A percentile compares a stretch with the other conserved stretches of the same genome.
These are phyloP conservation scores for Malassezia cuniculi DNA, from an alignment of 1,284 basidiomycete genomes.

Conservation along the genomic window DNA sequence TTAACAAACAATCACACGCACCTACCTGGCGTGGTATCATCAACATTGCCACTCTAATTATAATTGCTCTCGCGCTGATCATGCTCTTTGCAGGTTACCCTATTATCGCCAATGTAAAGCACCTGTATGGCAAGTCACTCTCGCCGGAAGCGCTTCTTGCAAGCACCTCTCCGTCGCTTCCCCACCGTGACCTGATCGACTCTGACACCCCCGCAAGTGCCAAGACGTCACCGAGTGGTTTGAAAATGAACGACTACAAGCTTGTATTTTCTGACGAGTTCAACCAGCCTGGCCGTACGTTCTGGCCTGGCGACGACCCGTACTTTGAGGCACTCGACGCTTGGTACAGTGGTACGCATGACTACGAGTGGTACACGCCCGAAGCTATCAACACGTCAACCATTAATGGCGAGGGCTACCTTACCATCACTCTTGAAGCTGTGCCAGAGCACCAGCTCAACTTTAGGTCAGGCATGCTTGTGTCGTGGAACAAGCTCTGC, in stretches of 20 bases:
- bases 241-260: conserved; percentile 21
- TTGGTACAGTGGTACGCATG: conserved; percentile 41
- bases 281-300: conserved; percentile 57
- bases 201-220: conserved; percentile 22
- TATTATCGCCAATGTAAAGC: conserved; percentile 25
- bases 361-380: conserved; percentile 46
- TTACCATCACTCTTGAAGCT: conserved; percentile 32
- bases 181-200: conserved; percentile 20
- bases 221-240: conserved; percentile 16
- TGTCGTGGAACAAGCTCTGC: conserved; percentile 45
- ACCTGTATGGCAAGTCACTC: conserved; percentile 16
- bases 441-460: conserved; percentile 29
- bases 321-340: conserved; percentile 42
- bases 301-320: conserved; percentile 45
- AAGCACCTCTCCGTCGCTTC: not conserved
- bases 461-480: conserved; percentile 43
- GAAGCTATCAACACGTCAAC: conserved; percentile 33
- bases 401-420: conserved; percentile 16
- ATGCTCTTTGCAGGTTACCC: conserved; percentile 43
- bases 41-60: conserved; percentile 28
- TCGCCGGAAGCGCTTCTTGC: not conserved
- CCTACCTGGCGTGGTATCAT: conserved; percentile 27
- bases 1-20: conserved; percentile 22
- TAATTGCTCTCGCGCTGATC: conserved; percentile 27
- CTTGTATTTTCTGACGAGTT: conserved; percentile 64